Base-by-base conservation (phyloP, 306 rosid genomes). In the Trifolium repens region DNA sequence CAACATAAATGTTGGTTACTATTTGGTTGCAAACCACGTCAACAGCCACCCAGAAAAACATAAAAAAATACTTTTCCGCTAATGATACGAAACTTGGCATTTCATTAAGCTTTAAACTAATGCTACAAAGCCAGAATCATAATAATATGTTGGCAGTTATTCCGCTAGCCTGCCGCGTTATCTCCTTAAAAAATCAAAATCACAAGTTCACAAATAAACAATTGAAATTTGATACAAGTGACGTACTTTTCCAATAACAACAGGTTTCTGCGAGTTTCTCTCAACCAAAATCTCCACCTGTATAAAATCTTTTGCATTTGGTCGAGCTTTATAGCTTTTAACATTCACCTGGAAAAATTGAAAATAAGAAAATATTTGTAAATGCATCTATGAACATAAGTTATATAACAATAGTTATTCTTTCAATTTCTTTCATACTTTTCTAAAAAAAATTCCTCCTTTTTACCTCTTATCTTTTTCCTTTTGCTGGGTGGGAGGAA, bases 231-330 rank as follows among this genome's bases (percentile, higher is more conserved):
- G 61, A 67, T 40, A 37, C 17, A 81, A 83, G 9, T 72, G 59
- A 79, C 80, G 46, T 81, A 91, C 99, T 81, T 69, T 94, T 79
- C 97, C 97, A 63, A 94, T 89, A 62, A 94, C 68, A 77, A 94
- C 90, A 74, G 92, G 83, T 88, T 94, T 90, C 83, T 94, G 97
- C 0, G 99, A 86, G 82, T 92, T 85, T 80, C 84, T 90, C 81
- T 94, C 99, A 9, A 94, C 97, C 34, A 92, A 84, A 71, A 94
- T 74, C 83, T 94, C 97, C 32, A 89, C 93, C 78, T 94, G 99
- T 75, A 94, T 89, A 84, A 86, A 94, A 74, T 94, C 97, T 82
- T 94, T 94, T 46, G 99, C 97, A 47, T 72, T 78, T 5, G 96
- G 96, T 78, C 97, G 89, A 71, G 91, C 57, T 88, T 92, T 94